A percentile compares a stretch with the other conserved stretches of the same genome.
Conservation (phyloP, 352 stramenopile species). For the Pythium apleroticum region DNA sequence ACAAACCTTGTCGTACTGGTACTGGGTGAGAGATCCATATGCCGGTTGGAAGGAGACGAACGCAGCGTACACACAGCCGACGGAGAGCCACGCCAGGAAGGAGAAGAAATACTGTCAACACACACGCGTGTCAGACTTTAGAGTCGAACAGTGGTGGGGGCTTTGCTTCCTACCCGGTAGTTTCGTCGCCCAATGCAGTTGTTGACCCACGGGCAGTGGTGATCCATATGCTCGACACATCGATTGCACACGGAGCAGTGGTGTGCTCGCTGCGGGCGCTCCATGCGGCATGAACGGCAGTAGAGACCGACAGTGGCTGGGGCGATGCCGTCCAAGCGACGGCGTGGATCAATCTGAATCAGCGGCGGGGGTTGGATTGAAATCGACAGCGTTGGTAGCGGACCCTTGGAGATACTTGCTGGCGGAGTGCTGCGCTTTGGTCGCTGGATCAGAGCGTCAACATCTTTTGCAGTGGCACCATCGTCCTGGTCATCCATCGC, state of each 20-base stretch:
- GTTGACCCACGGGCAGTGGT: conserved; percentile 97
- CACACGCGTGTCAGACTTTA: background rate
- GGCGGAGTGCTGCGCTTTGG: background rate
- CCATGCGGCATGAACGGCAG: conserved; percentile 27
- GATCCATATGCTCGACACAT: conserved; percentile 96
- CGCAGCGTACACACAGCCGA: conserved; percentile 60
- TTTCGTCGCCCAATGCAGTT: conserved; percentile 97
- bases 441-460: conserved; percentile 21
- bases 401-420: background rate
- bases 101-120: conserved; percentile 72
- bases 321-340: background rate
- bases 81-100: conserved; percentile 66
- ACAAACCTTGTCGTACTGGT: conserved; percentile 62
- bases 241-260: conserved; percentile 82
- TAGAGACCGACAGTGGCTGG: conserved; percentile 10
- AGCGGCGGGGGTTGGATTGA: conserved; percentile 10
- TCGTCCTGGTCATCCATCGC: conserved; percentile 23
- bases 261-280: conserved; percentile 40
- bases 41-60: conserved; percentile 55
- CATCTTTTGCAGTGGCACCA: conserved; percentile 8
- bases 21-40: conserved; percentile 47
- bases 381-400: conserved; percentile 11
- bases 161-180: conserved; percentile 56
- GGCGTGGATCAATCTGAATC: conserved; percentile 12
- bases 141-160: background rate